These are phyloP conservation scores for Fomitopsis serialis DNA, from an alignment of 768 basidiomycete species.

Conservation along the genomic window DNA sequence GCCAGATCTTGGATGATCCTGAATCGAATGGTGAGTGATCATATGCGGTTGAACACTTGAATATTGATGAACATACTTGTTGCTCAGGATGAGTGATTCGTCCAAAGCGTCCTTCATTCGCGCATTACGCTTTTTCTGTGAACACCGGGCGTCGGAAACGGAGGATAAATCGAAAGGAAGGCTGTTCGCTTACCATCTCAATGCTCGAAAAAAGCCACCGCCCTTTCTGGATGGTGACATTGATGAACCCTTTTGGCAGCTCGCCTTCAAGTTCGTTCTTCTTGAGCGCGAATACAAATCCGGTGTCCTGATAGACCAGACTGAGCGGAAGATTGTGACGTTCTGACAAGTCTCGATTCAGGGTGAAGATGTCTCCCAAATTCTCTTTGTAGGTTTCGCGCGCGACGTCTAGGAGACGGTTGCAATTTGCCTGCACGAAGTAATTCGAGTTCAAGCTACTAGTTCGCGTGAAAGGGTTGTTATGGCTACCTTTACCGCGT, in stretches of 20 bases:
- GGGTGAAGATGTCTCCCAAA: conserved; percentile 76
- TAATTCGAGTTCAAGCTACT: neutral
- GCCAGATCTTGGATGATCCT: conserved; percentile 82
- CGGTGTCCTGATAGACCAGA: conserved; percentile 65
- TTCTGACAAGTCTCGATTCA: conserved; percentile 55
- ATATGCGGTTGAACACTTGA: neutral
- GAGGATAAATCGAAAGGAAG: neutral
- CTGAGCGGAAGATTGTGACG: conserved; percentile 60
- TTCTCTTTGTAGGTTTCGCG: conserved; percentile 95
- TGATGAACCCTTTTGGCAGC: conserved; percentile 68
- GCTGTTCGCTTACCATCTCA: conserved; percentile 60
- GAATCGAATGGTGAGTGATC: neutral
- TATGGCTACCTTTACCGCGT: conserved; percentile 75
- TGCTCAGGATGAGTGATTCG: conserved; percentile 82
- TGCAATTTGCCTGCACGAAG: conserved; percentile 57
- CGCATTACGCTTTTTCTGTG: conserved; percentile 81
- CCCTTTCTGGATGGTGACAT: conserved; percentile 58
- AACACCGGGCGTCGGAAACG: neutral
- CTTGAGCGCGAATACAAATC: conserved; percentile 70
- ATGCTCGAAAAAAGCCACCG: conserved; percentile 75
- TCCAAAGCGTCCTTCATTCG: conserved; percentile 89
- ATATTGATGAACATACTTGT: conserved; percentile 47
- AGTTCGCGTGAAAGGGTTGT: too few species aligned
- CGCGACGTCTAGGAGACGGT: conserved; percentile 87
- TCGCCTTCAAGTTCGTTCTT: conserved; percentile 57